Conservation (phyloP, 202 grass and related monocot species). For the Dendrocalamus latiflorus region DNA sequence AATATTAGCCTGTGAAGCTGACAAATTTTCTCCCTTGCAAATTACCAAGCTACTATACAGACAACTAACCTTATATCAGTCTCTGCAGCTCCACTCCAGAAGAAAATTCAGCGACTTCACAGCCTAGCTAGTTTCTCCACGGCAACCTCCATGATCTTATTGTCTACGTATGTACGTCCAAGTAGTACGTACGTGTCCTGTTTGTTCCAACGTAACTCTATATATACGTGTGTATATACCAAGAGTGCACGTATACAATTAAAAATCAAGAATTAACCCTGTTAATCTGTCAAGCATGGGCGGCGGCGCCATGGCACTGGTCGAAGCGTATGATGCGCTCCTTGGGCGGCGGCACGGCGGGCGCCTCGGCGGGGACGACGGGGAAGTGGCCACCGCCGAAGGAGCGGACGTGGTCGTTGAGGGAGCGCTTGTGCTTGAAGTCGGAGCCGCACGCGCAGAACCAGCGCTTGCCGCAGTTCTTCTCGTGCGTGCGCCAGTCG, state of each 20-base stretch:
- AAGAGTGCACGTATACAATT: not conserved
- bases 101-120: conserved; percentile 96
- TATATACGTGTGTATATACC: not conserved
- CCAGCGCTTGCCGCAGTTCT: conserved; percentile 96
- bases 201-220: not conserved
- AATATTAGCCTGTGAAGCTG: conserved; percentile 61
- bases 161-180: not conserved
- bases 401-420: conserved; percentile 84
- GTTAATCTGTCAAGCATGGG: not conserved
- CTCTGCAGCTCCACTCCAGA: conserved; percentile 13
- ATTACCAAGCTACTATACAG: not conserved
- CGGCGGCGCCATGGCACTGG: not conserved
- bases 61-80: not conserved
- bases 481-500: conserved; percentile 98
- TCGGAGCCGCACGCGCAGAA: conserved; percentile 88
- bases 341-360: too few relatives aligned
- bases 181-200: not conserved
- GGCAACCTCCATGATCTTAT: conserved; percentile 28
- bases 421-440: conserved; percentile 96
- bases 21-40: conserved; percentile 68
- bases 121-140: too few relatives aligned
- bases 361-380: conserved; percentile 10
- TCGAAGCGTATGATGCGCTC: conserved; percentile 66
- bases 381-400: conserved; percentile 67
- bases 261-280: conserved; percentile 11